These are phyloP conservation scores for Rubia yunnanensis DNA, from an alignment of 257 asterid species.

Conservation along the genomic window DNA sequence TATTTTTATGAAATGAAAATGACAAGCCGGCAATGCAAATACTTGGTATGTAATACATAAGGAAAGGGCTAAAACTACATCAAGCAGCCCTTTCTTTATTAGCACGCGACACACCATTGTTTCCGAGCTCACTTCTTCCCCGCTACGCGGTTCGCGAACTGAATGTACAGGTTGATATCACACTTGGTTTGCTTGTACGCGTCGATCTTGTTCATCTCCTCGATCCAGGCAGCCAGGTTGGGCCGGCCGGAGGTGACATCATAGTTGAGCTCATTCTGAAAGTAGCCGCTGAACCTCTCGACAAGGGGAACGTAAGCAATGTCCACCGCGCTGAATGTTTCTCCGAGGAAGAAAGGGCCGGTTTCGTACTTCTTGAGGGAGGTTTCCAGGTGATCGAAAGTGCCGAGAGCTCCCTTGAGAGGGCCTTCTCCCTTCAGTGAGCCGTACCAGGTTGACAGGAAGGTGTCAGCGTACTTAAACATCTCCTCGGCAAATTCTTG, in stretches of 20 bases:
- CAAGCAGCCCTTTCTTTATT: not conserved
- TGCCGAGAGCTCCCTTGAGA: slow-evolving; percentile 29
- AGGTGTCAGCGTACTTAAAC: slow-evolving; percentile 37
- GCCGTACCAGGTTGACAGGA: slow-evolving; percentile 19
- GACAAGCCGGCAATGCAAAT: not conserved
- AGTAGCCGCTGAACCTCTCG: slow-evolving; percentile 47
- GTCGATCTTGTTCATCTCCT: slow-evolving; percentile 51
- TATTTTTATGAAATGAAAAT: too few relatives aligned
- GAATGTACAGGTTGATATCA: slow-evolving; percentile 29
- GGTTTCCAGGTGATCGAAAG: slow-evolving; percentile 49
- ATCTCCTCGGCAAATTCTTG: slow-evolving; percentile 48
- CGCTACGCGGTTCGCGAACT: slow-evolving; percentile 27
- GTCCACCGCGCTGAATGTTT: slow-evolving; percentile 49
- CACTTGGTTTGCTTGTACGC: slow-evolving; percentile 60
- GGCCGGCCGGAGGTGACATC: slow-evolving; percentile 57
- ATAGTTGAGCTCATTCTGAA: slow-evolving; percentile 29
- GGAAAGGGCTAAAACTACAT: not conserved
- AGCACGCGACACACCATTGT: not conserved
- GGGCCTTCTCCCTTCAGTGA: slow-evolving; percentile 45
- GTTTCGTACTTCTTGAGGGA: slow-evolving; percentile 42
- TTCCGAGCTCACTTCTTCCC: slow-evolving; percentile 15
- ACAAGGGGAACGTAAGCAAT: slow-evolving; percentile 50
- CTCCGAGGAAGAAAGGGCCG: slow-evolving; percentile 71
- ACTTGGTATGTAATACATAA: not conserved
- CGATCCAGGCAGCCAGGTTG: slow-evolving; percentile 42